Base-by-base conservation (phyloP, 257 asterid species). In the Voacanga thouarsii region DNA sequence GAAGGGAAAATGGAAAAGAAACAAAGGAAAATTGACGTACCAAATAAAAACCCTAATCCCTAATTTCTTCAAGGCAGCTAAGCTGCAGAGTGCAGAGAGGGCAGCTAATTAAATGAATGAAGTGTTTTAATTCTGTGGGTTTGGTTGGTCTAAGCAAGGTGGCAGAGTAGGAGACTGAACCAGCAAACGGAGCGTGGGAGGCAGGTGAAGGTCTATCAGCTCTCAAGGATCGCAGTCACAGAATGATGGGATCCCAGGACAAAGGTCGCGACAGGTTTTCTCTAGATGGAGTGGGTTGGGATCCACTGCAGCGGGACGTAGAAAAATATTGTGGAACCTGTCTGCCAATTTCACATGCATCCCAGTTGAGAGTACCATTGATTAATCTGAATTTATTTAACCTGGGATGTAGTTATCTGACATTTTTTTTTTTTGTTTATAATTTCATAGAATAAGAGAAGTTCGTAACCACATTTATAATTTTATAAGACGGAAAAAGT, bases 181-280 rank as follows among this genome's bases (percentile, higher is more conserved):
- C 67, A 28, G 10, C 18, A 73, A 24, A 26, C 45, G 39, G 3
- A 24, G 21, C 5, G 6, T 1, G 9, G 51, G 1, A 12, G 39
- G 12, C 6, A 9, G 37, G 49, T 24, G 80, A 33, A 56, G 80
- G 82, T 79, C 53, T 60, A 71, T 61, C 66, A 73, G 71, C 37
- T 71, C 44, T 71, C 82, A 71, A 23, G 65, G 78, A 63, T 45
- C 82, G 71, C 77, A 71, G 76, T 45, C 43, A 71, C 71, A 78
- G 71, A 15, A 12, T 44, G 77, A 41, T 19, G 45, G 50, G 71
- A 70, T 68, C 63, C 23, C 1, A 64, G 44, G 72, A 24, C 39
- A 45, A 44, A 41, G 12, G 7, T 45, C 12, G 14, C 50, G 1
- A 33, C 73, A 11, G 67, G 23, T 66, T 49, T 49, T 57, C 47